These are phyloP conservation scores for Bryoglossum gracile DNA, from an alignment of 495 filamentous ascomycete species.

Conservation along the genomic window DNA sequence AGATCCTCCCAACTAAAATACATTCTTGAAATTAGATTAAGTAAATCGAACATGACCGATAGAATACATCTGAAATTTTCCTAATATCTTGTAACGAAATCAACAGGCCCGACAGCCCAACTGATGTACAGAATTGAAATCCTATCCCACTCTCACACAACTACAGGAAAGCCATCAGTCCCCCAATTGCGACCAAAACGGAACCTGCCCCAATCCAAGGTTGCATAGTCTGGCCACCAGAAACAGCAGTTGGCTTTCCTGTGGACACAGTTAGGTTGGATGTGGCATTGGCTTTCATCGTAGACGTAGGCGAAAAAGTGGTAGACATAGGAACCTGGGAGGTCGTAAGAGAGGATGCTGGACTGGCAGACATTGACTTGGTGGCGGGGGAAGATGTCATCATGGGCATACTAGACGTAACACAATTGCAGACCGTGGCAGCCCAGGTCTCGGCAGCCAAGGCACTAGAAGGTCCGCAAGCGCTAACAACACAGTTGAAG, in stretches of 20 bases:
- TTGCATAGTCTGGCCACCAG: not conserved
- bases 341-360: conserved; percentile 5
- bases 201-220: not conserved
- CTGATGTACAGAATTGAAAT: too few species aligned
- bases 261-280: too few species aligned
- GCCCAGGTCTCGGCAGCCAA: not conserved
- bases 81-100: too few species aligned
- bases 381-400: conserved; percentile 13
- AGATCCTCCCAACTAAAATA: too few species aligned
- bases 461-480: not conserved
- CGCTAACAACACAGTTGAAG: not conserved
- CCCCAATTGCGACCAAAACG: conserved; percentile 2
- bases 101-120: too few species aligned
- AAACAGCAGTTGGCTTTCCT: too few species aligned
- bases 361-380: conserved; percentile 5
- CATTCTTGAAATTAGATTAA: too few species aligned
- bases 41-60: too few species aligned
- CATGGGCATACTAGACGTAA: conserved; percentile 8
- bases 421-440: conserved; percentile 7
- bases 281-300: too few species aligned
- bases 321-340: conserved; percentile 8
- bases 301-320: conserved; percentile 1
- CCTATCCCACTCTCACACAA: conserved; percentile 7
- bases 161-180: conserved; percentile 9
- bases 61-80: too few species aligned